Base-by-base conservation (phyloP, 148 eudicot species). In the Diospyros kaki region DNA sequence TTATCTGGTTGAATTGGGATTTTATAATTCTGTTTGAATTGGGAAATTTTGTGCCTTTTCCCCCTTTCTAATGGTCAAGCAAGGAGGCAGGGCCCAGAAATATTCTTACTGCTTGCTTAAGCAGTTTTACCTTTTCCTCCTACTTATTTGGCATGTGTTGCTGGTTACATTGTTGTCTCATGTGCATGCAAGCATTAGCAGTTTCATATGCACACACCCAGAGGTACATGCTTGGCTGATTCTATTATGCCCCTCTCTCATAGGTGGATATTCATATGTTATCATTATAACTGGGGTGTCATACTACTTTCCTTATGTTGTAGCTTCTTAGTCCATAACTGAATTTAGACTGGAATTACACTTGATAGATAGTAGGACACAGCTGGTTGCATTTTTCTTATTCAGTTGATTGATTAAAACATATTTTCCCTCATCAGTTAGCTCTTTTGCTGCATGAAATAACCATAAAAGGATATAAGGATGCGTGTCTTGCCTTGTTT, bases 1-100 rank as follows among this genome's bases (percentile, higher is more conserved):
- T 66, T 74, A 71, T 66, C 13, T 73, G 43, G 39, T 62, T 50
- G 46, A 66, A 17, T 45, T 63, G 64, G 54, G 46, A 3, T 60
- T 4, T 1, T 44, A 3, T 38, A 69, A 58, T 39, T 44, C 14
- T 46, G 5, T 42, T 54, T 50, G 28, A 41, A 6, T 75, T 58
- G 44, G 15, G 67, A n/a, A 40, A 14, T 66, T 66, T 39, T 58
- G 15, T 41, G 6, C 55, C 58, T 17, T 76, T 17, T 55, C 8
- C 6, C 48, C 38, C 11, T 42, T 53, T 42, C 14, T 40, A 18
- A 48, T 64, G 72, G 58, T 50, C 42, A 55, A 72, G 52, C 3
- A 72, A 65, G 52, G 76, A 45, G 10, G 42, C 15, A 71, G 42
- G 28, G 46, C n/a, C 8, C 42, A 55, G 61, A 71, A 73, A 8